phyloP scores from a whole-genome alignment of 768 basidiomycete genomes.

The Boletellus emodensis region DNA sequence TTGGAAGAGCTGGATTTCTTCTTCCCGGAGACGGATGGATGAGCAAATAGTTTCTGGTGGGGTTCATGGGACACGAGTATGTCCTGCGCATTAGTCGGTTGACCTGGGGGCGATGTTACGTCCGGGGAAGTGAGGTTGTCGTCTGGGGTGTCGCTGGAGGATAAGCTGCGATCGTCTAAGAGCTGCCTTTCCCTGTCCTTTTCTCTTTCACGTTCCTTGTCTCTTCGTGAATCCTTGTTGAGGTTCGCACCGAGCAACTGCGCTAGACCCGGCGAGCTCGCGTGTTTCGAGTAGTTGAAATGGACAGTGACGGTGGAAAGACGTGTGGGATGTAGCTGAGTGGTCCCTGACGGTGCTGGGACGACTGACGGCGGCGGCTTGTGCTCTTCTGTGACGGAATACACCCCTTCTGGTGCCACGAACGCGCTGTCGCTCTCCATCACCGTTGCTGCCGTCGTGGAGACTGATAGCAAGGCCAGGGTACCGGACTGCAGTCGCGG shows the following conservation, averaged over 20 bases:
- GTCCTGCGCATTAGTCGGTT: constrained; percentile 35
- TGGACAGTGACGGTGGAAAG: constrained; percentile 60
- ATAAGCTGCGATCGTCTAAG: constrained; percentile 64
- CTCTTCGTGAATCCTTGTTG: constrained; percentile 54
- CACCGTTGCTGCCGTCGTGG: constrained; percentile 4
- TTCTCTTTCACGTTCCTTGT: constrained; percentile 35
- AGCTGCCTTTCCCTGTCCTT: constrained; percentile 38
- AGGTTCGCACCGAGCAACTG: constrained; percentile 61
- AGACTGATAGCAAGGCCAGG: constrained; percentile 1
- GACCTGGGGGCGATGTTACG: constrained; percentile 23
- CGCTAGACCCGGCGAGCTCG: constrained; percentile 57
- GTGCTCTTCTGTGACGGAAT: constrained; percentile 84
- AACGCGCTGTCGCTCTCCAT: constrained; percentile 86
- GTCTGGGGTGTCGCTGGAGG: constrained; percentile 78
- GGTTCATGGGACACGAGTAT: constrained; percentile 22
- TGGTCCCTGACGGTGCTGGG: constrained; percentile 35
- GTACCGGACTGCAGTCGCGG: no score
- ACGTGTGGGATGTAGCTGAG: constrained; percentile 52
- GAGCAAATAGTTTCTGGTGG: constrained; percentile 60
- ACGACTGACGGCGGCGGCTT: constrained; percentile 51
- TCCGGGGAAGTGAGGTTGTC: constrained; percentile 47
- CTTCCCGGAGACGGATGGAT: constrained; percentile 39
- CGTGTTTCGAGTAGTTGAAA: constrained; percentile 54
- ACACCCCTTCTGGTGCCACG: constrained; percentile 87
- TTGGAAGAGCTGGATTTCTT: constrained; percentile 64